Conservation (phyloP, 2,329 filamentous ascomycete species). For the Penicillium polonicum region DNA sequence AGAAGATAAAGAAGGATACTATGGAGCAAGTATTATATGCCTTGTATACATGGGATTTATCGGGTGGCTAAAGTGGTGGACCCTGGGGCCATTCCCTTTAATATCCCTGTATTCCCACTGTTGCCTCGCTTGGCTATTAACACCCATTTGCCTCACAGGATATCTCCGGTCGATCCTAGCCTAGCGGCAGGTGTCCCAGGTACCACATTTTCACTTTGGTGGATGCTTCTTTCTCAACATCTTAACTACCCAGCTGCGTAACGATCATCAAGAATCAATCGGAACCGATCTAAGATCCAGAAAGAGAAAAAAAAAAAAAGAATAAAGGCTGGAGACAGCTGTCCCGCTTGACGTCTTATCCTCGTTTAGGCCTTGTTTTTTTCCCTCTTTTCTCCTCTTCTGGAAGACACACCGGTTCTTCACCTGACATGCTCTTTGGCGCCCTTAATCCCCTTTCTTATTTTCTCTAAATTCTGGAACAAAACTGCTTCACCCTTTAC, state of each 20-base stretch:
- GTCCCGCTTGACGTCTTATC: conserved; percentile 10
- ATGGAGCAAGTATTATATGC: too few relatives aligned
- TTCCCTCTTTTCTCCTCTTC: conserved; percentile 6
- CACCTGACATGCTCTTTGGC: conserved; percentile 8
- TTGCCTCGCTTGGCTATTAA: conserved; percentile 25
- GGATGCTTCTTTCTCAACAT: conserved; percentile 3
- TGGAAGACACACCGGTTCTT: conserved; percentile 3
- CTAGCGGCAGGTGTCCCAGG: conserved; percentile 12
- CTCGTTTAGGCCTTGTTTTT: conserved; percentile 7
- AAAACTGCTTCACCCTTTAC: conserved; percentile 20
- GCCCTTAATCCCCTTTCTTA: conserved; percentile 1
- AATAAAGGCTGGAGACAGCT: conserved; percentile 2
- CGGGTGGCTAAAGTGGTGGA: conserved; percentile 17
- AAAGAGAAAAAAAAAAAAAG: neutral
- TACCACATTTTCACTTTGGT: conserved; percentile 11
- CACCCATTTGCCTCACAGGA: conserved; percentile 12
- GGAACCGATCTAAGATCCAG: conserved; percentile 17
- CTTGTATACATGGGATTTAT: conserved; percentile 2
- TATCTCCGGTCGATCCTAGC: conserved; percentile 19
- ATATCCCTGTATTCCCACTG: conserved; percentile 33
- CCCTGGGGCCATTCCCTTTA: conserved; percentile 21
- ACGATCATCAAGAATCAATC: conserved; percentile 18
- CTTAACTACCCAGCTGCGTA: conserved; percentile 20
- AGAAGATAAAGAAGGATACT: too few relatives aligned
- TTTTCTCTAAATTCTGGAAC: conserved; percentile 1